Conservation (phyloP, 1,284 basidiomycete species). For the Caloboletus firmus region DNA sequence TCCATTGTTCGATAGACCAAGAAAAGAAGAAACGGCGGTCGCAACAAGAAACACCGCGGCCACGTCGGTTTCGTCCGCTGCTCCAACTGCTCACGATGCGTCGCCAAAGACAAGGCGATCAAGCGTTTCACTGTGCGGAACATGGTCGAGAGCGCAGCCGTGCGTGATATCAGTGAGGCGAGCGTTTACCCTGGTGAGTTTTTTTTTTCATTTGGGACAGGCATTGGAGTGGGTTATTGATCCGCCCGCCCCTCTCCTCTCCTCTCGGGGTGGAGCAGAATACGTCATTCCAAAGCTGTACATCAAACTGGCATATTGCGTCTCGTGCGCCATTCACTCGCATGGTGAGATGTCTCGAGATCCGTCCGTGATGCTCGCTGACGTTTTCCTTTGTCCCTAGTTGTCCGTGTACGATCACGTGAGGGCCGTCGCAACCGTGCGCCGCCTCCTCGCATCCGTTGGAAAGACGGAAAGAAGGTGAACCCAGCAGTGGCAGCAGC, state of each 20-base stretch:
- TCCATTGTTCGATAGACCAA: constrained; percentile 69
- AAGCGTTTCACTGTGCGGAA: constrained; percentile 99
- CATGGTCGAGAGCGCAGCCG: constrained; percentile 99
- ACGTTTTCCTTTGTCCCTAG: constrained; percentile 40
- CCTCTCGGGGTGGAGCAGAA: constrained; percentile 52
- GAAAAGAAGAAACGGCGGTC: constrained; percentile 98
- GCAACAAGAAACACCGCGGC: constrained; percentile 98
- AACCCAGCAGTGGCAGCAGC: constrained; percentile 80
- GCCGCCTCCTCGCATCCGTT: constrained; percentile 93
- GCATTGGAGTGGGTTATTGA: not conserved
- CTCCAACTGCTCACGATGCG: constrained; percentile 96
- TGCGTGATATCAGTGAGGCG: constrained; percentile 96
- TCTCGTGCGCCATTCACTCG: constrained; percentile 99
- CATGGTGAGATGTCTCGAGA: constrained; percentile 63
- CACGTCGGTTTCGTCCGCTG: constrained; percentile 94
- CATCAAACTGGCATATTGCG: constrained; percentile 99
- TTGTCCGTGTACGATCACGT: constrained; percentile 93
- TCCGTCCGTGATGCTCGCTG: not conserved
- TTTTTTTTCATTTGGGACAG: not conserved
- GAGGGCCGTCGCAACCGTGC: constrained; percentile 94
- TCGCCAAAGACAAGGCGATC: constrained; percentile 99
- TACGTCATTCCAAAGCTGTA: constrained; percentile 98
- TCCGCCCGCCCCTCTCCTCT: too few relatives aligned
- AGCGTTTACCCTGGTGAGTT: constrained; percentile 87
- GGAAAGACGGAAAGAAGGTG: constrained; percentile 98